A percentile compares a stretch with the other conserved stretches of the same genome.
Evolutionary conservation across 2,329 filamentous ascomycete genomes (phyloP).

Genomic region (Epichloe sp.): DNA sequence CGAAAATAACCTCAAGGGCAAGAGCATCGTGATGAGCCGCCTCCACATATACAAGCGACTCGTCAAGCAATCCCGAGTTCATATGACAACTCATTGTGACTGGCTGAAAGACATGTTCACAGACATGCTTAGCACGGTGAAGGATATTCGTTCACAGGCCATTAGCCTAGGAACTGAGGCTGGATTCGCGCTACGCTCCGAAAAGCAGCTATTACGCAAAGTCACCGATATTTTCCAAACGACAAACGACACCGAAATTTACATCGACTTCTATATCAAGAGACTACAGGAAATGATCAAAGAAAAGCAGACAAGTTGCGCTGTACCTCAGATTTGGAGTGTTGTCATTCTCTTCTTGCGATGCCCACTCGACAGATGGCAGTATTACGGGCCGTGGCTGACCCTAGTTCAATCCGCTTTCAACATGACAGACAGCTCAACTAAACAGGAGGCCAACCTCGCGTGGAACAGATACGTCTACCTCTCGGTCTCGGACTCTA

Average conservation of each 20-base stretch:
- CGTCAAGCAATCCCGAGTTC: conserved; percentile 52
- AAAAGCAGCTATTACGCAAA: conserved; percentile 52
- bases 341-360: conserved; percentile 67
- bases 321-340: conserved; percentile 83
- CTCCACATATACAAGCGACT: conserved; percentile 69
- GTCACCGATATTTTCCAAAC: conserved; percentile 51
- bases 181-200: conserved; percentile 54
- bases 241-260: conserved; percentile 38
- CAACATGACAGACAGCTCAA: conserved; percentile 59
- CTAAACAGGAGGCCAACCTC: conserved; percentile 63
- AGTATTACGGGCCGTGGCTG: conserved; percentile 62
- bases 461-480: conserved; percentile 83
- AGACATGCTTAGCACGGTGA: conserved; percentile 66
- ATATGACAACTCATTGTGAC: conserved; percentile 58
- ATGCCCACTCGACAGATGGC: conserved; percentile 54
- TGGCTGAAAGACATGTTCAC: conserved; percentile 78
- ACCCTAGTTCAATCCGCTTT: conserved; percentile 71
- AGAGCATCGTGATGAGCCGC: conserved; percentile 65
- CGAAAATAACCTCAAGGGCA: conserved; percentile 61
- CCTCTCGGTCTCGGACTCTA: conserved; percentile 51
- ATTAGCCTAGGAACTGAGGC: conserved; percentile 62
- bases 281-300: conserved; percentile 57
- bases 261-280: conserved; percentile 55
- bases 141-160: conserved; percentile 63
- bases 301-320: conserved; percentile 33